A percentile compares a stretch with the other conserved stretches of the same genome.
These are phyloP conservation scores for Exophiala calicioides DNA, from an alignment of 2,329 filamentous ascomycete genomes.

Conservation along the genomic window DNA sequence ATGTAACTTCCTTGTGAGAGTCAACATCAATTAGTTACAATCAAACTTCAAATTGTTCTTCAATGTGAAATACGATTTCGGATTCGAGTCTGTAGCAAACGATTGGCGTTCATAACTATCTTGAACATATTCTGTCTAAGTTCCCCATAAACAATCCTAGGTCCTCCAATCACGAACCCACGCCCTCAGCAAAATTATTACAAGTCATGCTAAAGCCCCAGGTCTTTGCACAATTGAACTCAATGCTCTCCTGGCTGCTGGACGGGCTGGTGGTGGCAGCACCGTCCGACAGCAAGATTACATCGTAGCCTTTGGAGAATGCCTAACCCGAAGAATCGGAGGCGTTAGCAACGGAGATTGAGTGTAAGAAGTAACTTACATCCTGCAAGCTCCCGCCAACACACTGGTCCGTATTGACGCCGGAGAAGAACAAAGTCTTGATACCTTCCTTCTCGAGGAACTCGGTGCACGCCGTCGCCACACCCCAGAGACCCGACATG, in stretches of 20 bases:
- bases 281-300: constrained; percentile 57
- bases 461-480: constrained; percentile 45
- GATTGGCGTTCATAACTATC: too few relatives aligned
- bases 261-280: constrained; percentile 48
- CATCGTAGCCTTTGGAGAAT: constrained; percentile 58
- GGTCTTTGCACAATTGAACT: constrained; percentile 31
- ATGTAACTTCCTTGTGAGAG: too few relatives aligned
- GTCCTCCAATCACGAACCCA: constrained; percentile 13
- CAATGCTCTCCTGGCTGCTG: constrained; percentile 30
- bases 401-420: constrained; percentile 60
- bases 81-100: too few relatives aligned
- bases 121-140: too few relatives aligned
- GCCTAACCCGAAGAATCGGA: constrained; percentile 34
- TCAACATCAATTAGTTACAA: too few relatives aligned
- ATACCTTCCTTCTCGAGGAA: constrained; percentile 45
- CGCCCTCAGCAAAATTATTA: constrained; percentile 25
- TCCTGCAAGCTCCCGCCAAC: constrained; percentile 59
- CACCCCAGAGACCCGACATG: constrained; percentile 59
- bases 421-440: constrained; percentile 57
- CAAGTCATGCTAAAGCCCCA: constrained; percentile 29
- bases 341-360: background rate
- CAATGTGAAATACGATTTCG: too few relatives aligned
- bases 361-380: constrained; percentile 22
- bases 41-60: too few relatives aligned
- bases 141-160: too few relatives aligned